Base-by-base conservation (phyloP, 1,284 basidiomycete genomes). In the Cryptococcus sp. region DNA sequence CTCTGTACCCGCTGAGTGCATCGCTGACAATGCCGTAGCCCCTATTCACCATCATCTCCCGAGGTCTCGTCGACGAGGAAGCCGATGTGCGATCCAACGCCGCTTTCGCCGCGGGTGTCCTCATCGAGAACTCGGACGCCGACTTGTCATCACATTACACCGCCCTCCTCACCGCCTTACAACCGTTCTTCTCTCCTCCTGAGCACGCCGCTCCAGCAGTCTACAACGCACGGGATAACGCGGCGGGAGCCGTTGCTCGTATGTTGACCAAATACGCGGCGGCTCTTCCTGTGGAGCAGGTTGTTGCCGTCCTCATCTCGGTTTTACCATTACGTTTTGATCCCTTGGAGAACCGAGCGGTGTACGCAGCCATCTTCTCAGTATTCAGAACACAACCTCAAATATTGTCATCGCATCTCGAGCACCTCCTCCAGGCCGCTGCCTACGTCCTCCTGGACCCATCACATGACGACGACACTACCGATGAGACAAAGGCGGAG, bases 11-110 rank as follows among this genome's bases (percentile, higher is more conserved):
- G 19, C 38, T 11, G 40, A 25, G 25, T 40, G 17, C 8, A 8
- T 13, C 7, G 30, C 30, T 35, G 41, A 54, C 46, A 11, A 20
- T 39, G 43, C 46, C 50, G 20, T 55, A 75, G 68, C 85, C 85
- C n/a, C 82, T 96, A 17, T 83, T 93, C 57, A 85, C 90, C 61
- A 84, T 96, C 60, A 89, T 95, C 80, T 88, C 89, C 75, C 84
- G 83, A 59, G 93, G 91, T 10, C 84, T 99, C 30, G 79, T 84
- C 61, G 96, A 99, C 73, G 82, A 85, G 41, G 95, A 98, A 56
- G 81, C 88, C 10, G 93, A 98, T 77, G 94, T 99, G 5, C 87
- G 92, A 69, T 94, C 91, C 79, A 99, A 99, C 72, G 93, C 94
- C 38, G 93, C 93, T 11, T 99, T 97, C 73, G 94, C 93, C 23